Evolutionary conservation across 208 protist genomes (phyloP), one percentile per base, ranked within the genome.

Genomic region (Tritrichomonas foetus): DNA sequence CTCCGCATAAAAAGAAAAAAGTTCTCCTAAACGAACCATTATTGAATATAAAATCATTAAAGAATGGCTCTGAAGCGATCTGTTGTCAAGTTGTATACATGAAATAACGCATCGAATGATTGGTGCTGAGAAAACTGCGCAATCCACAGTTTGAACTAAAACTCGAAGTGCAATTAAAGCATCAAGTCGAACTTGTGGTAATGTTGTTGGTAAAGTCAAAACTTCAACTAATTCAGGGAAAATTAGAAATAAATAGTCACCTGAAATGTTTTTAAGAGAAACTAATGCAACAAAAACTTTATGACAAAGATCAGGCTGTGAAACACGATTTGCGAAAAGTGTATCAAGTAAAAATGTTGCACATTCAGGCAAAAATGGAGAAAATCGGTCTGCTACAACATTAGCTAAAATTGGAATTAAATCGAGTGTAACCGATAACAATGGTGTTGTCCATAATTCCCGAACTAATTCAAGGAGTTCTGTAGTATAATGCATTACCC

Each of bases 191-290:
- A 89, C 78, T 53, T 53, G 22, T 27, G 78, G 47, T 16, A 53
- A n/a, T 3, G 78, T 89, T 8, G 33, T 27, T 16, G 9, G 22
- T 57, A 22, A 57, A 33, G 44, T 57, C 1, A 47, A 13, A 16
- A 47, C 44, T 39, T 44, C 25, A 61, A 89, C 44, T 3, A 89
- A 20, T 39, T 89, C 78, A 5, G 78, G 78, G 30, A 89, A 89
- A 33, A 89, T 89, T n/a, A 89, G 57, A 57, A 89, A 89, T 20
- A 61, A 89, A 47, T 89, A 89, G 16, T 89, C 78, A 57, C 47
- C 13, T 9, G 41, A 55, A 8, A 89, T 33, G 2, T 25, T 44
- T 89, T 49, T 89, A 0, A 89, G 8, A 27, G 78, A 89, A 39
- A 89, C 57, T 5, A 89, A 57, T 16, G 78, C 41, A 22, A 89